Evolutionary conservation across 192 early-diverging fungal species (phyloP), one percentile per base, ranked within the genome.

Genomic region (Coemansia interrupta): DNA sequence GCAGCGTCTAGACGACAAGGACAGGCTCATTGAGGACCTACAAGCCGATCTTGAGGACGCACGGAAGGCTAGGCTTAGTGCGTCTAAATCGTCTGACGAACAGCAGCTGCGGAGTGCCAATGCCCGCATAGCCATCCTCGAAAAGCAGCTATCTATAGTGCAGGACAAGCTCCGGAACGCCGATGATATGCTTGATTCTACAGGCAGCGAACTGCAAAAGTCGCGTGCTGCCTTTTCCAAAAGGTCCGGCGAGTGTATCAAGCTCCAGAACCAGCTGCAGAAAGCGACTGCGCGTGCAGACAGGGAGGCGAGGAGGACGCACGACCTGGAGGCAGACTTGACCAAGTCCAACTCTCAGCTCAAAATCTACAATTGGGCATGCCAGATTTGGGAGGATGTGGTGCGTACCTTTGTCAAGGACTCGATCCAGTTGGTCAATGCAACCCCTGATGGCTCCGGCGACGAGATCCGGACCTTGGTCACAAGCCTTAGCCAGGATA

Each of bases 91-190:
- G 32, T 7, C 32, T 6, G 10, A 50, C 0, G 56, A 63, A 36
- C 59, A 68, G 41, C 47, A 57, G 5, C 40, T 67, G 47, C 26
- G 53, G 19, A 9, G 6, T 14, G 49, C 65, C 5, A 61, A 63
- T 46, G 55, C 57, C 17, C 57, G 52, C 3, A 48, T 45, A 0
- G 28, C 50, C 9, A 61, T 64, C 41, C 50, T 64, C 3, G 65
- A 64, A 51, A 64, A 56, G 22, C 61, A 73, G 47, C 28, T 63
- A 5, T 44, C 67, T 13, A 67, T 64, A 22, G 40, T 53, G 9
- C 72, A 66, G n/a, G 58, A 58, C 20, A 50, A 64, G 46, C 58
- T 69, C 43, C 15, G 67, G n/a, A 2, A 62, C 55, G n/a, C 36
- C 47, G 20, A 49, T 62, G 23, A 48, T 12, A 23, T 23, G 23